Evolutionary conservation across 1,139 yeast species (phyloP).

Genomic region (Protomyces lactucae-debilis): DNA sequence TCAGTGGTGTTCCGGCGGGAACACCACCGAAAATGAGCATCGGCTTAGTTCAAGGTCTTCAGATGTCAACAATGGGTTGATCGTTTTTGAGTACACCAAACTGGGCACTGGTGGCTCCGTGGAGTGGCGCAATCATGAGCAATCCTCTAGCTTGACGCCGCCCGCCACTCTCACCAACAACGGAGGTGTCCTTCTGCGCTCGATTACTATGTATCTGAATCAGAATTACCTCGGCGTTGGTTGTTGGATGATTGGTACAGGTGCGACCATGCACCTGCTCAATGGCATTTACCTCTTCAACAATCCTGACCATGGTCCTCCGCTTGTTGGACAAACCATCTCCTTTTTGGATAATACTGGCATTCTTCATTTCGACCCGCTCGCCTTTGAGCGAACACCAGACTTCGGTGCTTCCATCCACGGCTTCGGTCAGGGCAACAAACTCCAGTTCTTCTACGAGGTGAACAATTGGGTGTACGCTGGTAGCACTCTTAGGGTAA

Average conservation of each 20-base stretch:
- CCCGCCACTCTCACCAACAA: conserved; percentile 2
- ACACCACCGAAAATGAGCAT: background rate
- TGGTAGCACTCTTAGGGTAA: background rate
- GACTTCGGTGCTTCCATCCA: conserved; percentile 8
- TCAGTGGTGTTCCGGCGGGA: conserved; percentile 10
- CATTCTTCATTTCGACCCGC: conserved; percentile 2
- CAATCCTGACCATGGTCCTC: background rate
- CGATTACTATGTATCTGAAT: background rate
- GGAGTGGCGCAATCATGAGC: too few species aligned
- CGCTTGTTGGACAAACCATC: conserved; percentile 5
- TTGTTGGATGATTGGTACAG: conserved; percentile 8
- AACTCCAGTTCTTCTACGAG: background rate
- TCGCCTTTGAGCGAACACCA: background rate
- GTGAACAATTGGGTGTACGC: background rate
- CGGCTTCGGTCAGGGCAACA: conserved; percentile 10
- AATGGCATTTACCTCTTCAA: conserved; percentile 1
- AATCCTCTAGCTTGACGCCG: background rate
- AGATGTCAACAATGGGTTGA: background rate
- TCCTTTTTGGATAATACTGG: background rate
- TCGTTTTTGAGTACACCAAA: background rate
- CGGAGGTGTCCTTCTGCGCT: conserved; percentile 11
- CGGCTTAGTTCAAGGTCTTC: background rate
- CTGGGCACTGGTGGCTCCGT: too few species aligned
- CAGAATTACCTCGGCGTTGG: conserved; percentile 11
- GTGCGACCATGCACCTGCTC: conserved; percentile 3